Base-by-base conservation (phyloP, 345 rosid genomes). In the Aquilaria yunnanensis region DNA sequence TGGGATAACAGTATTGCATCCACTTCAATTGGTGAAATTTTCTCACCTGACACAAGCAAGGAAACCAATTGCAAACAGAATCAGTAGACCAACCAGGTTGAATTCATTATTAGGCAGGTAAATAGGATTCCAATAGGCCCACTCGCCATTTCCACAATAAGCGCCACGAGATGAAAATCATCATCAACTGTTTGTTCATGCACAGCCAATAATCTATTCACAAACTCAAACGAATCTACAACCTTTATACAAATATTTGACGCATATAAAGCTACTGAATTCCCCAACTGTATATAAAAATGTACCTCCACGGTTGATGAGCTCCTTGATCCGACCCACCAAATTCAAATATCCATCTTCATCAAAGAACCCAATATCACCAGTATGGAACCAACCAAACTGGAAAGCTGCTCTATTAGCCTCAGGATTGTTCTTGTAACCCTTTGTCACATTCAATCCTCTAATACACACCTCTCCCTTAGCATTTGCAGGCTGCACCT, bases 331-430 rank as follows among this genome's bases (percentile, higher is more conserved):
- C 60, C 98, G 82, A 61, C 98, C 98, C 43, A 90, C 97, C 7
- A 93, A 77, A 72, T 81, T 81, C 87, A 93, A 70, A 71, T 86
- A 90, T 14, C 98, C 97, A 56, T 93, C 98, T 0, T 84, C 66
- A 68, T 93, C 98, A 32, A 90, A 71, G 68, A 60, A 74, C 46
- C 97, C 98, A 6, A 88, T 33, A 64, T 93, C 98, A 12, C 97
- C 98, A 0, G 98, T 90, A 59, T 88, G 98, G 70, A 93, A 93
- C 98, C 97, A 93, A 32, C 98, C 96, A 66, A 86, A 90, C 70
- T 71, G 82, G 62, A 80, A 93, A 53, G 92, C 97, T 9, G 81
- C 67, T 62, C 84, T 82, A 69, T 93, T 93, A 14, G 96, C 98
- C 30, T 88, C 90, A 1, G 94, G 90, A 56, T 93, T 93, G 64